Conservation (phyloP, 2,329 filamentous ascomycete genomes). For the Sarocladiaceae sp. region DNA sequence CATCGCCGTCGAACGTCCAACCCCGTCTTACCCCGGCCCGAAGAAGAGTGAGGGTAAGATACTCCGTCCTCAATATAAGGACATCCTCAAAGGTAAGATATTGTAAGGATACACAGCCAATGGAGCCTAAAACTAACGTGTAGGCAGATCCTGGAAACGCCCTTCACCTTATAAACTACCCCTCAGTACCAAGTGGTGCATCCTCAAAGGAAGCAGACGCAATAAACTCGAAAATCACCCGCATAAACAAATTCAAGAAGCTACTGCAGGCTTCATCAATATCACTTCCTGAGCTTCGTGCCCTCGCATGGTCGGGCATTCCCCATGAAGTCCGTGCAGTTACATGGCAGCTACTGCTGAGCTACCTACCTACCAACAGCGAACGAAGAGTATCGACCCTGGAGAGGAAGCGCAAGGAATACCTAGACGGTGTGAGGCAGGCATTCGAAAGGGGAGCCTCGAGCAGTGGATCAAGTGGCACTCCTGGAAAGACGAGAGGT, state of each 20-base stretch:
- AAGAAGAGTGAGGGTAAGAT: constrained; percentile 94
- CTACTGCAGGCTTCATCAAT: constrained; percentile 91
- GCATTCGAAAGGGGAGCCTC: constrained; percentile 61
- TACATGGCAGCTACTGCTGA: constrained; percentile 96
- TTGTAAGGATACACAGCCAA: too few relatives aligned
- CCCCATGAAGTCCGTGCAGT: constrained; percentile 94
- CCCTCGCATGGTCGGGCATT: constrained; percentile 88
- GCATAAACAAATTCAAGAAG: constrained; percentile 98
- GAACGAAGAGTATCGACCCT: constrained; percentile 84
- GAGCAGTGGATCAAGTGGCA: constrained; percentile 15
- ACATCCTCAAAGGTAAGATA: constrained; percentile 67
- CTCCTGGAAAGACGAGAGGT: constrained; percentile 50
- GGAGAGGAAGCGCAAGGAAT: constrained; percentile 93
- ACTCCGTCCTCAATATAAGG: constrained; percentile 92
- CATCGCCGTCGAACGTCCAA: constrained; percentile 83
- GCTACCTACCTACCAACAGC: constrained; percentile 94
- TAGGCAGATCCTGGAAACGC: constrained; percentile 77
- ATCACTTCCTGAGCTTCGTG: constrained; percentile 72
- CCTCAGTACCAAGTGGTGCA: constrained; percentile 65
- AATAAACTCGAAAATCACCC: constrained; percentile 78
- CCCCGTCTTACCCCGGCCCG: constrained; percentile 76
- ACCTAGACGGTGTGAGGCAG: constrained; percentile 81
- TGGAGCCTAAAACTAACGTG: background rate
- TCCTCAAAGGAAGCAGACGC: constrained; percentile 78
- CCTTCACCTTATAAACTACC: constrained; percentile 87